A percentile compares a stretch with the other conserved stretches of the same genome.
Conservation (phyloP, 1,284 basidiomycete genomes). For the Cryptococcus maquisensis region DNA sequence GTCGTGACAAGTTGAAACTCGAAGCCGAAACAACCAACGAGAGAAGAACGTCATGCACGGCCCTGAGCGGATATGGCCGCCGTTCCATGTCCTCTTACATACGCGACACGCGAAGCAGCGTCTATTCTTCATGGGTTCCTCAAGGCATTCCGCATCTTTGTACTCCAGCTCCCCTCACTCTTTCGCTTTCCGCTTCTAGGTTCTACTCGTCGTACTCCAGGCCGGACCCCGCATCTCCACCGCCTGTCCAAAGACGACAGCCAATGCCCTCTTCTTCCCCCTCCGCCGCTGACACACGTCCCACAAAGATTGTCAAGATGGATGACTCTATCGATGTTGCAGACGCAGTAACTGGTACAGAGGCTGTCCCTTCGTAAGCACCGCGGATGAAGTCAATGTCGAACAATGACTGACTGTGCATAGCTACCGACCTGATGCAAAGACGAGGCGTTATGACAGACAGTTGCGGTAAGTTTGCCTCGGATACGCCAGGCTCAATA, state of each 20-base stretch:
- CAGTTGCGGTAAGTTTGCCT: slow-evolving; percentile 67
- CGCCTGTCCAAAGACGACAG: neutral
- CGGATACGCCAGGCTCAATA: neutral
- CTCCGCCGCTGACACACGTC: slow-evolving; percentile 17
- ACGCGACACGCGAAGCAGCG: no score
- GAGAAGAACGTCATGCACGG: neutral
- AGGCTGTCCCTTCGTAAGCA: slow-evolving; percentile 35
- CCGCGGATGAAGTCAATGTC: neutral
- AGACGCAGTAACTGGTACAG: slow-evolving; percentile 29
- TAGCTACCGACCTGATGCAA: slow-evolving; percentile 64
- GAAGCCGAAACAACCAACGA: neutral
- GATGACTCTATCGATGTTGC: slow-evolving; percentile 40
- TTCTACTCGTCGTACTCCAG: neutral
- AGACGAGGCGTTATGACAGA: slow-evolving; percentile 83
- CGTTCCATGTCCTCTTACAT: neutral
- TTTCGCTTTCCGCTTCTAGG: neutral
- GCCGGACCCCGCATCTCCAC: neutral
- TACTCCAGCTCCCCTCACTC: neutral
- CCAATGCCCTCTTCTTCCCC: slow-evolving; percentile 13
- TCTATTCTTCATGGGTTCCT: no score
- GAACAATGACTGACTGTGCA: neutral
- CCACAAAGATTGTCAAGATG: slow-evolving; percentile 42
- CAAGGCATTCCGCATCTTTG: neutral
- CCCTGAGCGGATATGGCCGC: no score
- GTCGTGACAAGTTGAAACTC: no score